These are phyloP conservation scores for Mesembryanthemum crystallinum DNA, from an alignment of 148 eudicot species.

Conservation along the genomic window DNA sequence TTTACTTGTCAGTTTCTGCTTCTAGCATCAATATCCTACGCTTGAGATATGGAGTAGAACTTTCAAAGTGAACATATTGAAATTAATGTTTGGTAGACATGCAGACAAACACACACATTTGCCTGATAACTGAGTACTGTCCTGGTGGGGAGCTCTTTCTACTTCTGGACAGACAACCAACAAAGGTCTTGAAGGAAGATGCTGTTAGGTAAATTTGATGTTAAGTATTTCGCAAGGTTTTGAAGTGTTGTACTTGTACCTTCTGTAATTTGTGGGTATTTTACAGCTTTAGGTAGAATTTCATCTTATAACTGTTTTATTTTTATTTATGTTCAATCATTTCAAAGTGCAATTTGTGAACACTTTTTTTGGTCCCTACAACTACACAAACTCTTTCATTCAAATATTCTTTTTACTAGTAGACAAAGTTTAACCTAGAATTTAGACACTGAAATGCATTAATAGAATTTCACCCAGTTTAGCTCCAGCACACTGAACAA, in stretches of 20 bases:
- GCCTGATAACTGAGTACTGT: constrained; percentile 89
- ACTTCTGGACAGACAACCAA: constrained; percentile 81
- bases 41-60: neutral
- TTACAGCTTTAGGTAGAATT: neutral
- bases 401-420: neutral
- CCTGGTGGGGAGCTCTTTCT: constrained; percentile 95
- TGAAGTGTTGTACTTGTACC: neutral
- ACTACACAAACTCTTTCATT: neutral
- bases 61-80: constrained; percentile 1
- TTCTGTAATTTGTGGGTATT: neutral
- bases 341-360: neutral
- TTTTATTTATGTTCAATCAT: neutral
- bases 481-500: too few species aligned
- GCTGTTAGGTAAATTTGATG: constrained; percentile 62
- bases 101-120: constrained; percentile 94
- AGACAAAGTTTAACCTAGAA: too few species aligned
- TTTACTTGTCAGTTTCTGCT: neutral
- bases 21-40: too few species aligned
- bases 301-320: neutral
- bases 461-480: too few species aligned
- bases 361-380: too few species aligned
- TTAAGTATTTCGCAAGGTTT: neutral
- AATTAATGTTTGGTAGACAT: constrained; percentile 15
- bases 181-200: constrained; percentile 87
- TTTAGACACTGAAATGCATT: too few species aligned